Base-by-base conservation (phyloP, 805 yeast species). In the Candida arabinofermentans region DNA sequence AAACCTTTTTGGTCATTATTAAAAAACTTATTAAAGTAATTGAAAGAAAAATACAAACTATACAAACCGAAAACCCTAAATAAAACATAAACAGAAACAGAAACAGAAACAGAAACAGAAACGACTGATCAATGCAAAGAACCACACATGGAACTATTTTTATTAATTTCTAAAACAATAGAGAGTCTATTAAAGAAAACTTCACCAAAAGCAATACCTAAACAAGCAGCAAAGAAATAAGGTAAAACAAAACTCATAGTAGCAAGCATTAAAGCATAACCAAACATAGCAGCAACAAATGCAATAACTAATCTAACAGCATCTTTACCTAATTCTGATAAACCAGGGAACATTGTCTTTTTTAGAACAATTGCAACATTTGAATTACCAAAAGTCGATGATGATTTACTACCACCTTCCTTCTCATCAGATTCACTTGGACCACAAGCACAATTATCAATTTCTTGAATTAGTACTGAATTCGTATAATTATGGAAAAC, bases 201-300 rank as follows among this genome's bases (percentile, higher is more conserved):
- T 53, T 84, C 86, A 27, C 87, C 86, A 42, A 83, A 65, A 0
- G 89, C 73, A 44, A 83, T 65, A 9, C 95, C 95, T 14, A 80
- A 52, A 14, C 81, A 76, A 24, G 83, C 80, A 2, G 86, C 91
- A 62, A 85, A 85, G 60, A 85, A 81, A 50, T 85, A 85, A 0
- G 78, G 63, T 35, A 83, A 50, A 8, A 83, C 73, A 57, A 70
- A 84, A 31, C 83, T 70, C 95, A 85, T 85, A 5, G 84, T 83
- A 13, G 80, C 89, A 65, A 85, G 71, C 95, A 85, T 85, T 53
- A 85, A 62, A 27, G 82, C 82, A 56, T 80, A 85, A 10, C 84
- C 81, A 37, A 85, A 57, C 71, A 83, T 67, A 17, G 85, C 83
- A 3, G 85, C 75, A 14, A 77, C 57, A 47, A 85, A 79, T 9